Conservation (phyloP, 176 grass and related monocot species). For the Guadua angustifolia region DNA sequence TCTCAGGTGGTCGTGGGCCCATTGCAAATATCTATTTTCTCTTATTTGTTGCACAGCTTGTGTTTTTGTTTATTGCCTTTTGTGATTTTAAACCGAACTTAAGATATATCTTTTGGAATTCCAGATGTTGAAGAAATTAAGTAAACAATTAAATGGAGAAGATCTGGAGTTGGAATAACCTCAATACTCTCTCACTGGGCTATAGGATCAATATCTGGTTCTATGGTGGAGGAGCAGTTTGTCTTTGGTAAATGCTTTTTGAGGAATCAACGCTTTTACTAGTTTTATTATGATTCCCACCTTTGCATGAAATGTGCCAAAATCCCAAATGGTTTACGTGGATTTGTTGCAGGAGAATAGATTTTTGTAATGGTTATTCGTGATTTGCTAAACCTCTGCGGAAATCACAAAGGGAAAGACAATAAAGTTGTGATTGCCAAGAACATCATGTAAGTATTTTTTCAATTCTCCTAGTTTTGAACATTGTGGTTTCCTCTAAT, state of each 20-base stretch:
- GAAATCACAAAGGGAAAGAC: slow-evolving; percentile 99
- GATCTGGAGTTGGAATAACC: slow-evolving; percentile 99
- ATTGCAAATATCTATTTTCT: too few species aligned
- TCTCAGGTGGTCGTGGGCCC: too few species aligned
- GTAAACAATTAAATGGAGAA: slow-evolving; percentile 96
- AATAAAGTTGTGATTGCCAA: slow-evolving; percentile 99
- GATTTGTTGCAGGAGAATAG: slow-evolving; percentile 77
- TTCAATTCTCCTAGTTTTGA: slow-evolving; percentile 13
- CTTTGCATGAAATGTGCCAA: background rate
- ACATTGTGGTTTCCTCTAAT: too few species aligned
- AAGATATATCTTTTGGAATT: too few species aligned
- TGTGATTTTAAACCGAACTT: too few species aligned
- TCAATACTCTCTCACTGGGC: slow-evolving; percentile 98
- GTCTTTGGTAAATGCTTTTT: background rate
- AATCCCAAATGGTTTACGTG: slow-evolving; percentile 21
- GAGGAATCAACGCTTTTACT: background rate
- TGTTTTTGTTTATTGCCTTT: too few species aligned
- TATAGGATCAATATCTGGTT: slow-evolving; percentile 99
- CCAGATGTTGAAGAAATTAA: slow-evolving; percentile 99
- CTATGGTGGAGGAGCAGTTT: slow-evolving; percentile 98
- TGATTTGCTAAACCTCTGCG: slow-evolving; percentile 94
- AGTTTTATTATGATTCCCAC: background rate
- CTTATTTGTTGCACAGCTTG: too few species aligned
- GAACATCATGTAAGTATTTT: slow-evolving; percentile 87
- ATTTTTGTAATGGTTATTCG: slow-evolving; percentile 99